Conservation (phyloP, 768 basidiomycete species). For the Lentinula lateritia region DNA sequence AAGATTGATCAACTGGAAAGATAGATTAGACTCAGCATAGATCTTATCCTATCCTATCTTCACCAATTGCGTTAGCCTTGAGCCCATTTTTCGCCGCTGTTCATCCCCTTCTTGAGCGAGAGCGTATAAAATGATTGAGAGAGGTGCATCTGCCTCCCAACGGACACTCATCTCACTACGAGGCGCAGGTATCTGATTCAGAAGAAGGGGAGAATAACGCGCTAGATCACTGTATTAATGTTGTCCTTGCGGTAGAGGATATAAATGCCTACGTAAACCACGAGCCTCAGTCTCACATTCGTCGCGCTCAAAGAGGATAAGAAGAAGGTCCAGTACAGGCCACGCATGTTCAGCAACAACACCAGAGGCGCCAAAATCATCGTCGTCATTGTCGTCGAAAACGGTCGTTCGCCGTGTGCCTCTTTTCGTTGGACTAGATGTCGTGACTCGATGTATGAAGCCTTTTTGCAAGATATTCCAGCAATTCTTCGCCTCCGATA, state of each 20-base stretch:
- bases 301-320: conserved; percentile 66
- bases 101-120: conserved; percentile 3
- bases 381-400: conserved; percentile 22
- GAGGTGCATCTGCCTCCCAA: conserved; percentile 49
- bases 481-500: conserved; percentile 48
- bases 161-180: conserved; percentile 39
- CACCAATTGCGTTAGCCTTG: conserved; percentile 20
- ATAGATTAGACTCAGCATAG: background rate
- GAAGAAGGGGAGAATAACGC: conserved; percentile 45
- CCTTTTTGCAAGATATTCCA: conserved; percentile 59
- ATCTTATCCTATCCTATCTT: background rate
- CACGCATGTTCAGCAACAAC: conserved; percentile 61
- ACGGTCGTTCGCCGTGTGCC: conserved; percentile 16
- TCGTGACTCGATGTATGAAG: conserved; percentile 33
- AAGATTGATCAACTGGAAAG: conserved; percentile 34
- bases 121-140: conserved; percentile 21
- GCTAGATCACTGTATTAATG: conserved; percentile 11
- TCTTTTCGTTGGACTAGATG: background rate
- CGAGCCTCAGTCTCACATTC: conserved; percentile 31
- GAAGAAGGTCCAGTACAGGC: conserved; percentile 65
- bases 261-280: conserved; percentile 30
- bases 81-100: conserved; percentile 5
- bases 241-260: background rate
- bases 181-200: conserved; percentile 55
- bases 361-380: conserved; percentile 11